These are phyloP conservation scores for Eucommia ulmoides DNA, from an alignment of 257 asterid genomes.

Conservation along the genomic window DNA sequence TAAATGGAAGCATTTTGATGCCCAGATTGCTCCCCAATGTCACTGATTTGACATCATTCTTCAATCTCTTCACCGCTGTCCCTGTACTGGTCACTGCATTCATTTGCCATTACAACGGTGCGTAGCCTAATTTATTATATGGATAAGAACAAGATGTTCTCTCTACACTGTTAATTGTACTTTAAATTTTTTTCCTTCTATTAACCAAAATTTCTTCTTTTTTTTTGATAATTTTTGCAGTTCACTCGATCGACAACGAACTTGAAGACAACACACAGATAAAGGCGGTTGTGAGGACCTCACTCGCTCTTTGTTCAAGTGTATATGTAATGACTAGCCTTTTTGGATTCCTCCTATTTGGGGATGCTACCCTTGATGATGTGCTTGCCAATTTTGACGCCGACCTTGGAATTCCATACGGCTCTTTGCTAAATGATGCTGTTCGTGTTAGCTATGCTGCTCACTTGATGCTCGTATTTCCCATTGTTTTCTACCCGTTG, in stretches of 20 bases:
- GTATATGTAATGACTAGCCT: conserved; percentile 45
- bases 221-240: conserved; percentile 20
- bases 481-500: conserved; percentile 29
- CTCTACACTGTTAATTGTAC: not conserved
- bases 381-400: conserved; percentile 30
- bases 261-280: conserved; percentile 29
- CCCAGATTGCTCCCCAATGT: conserved; percentile 34
- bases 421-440: conserved; percentile 28
- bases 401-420: conserved; percentile 33
- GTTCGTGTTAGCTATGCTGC: conserved; percentile 40
- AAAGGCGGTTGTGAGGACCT: conserved; percentile 30
- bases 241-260: conserved; percentile 44
- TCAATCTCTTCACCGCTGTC: conserved; percentile 53
- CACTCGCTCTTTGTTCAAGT: conserved; percentile 37
- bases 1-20: conserved; percentile 19
- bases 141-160: not conserved
- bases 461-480: conserved; percentile 42
- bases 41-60: conserved; percentile 27
- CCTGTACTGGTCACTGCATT: conserved; percentile 51
- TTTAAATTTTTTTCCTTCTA: not conserved
- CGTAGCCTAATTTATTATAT: not conserved
- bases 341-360: conserved; percentile 51
- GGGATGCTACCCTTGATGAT: conserved; percentile 39
- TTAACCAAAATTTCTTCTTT: not conserved
- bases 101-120: conserved; percentile 63